A percentile compares a stretch with the other conserved stretches of the same genome.
Evolutionary conservation across 768 basidiomycete species (phyloP).

Genomic region (Collybiopsis confluens): DNA sequence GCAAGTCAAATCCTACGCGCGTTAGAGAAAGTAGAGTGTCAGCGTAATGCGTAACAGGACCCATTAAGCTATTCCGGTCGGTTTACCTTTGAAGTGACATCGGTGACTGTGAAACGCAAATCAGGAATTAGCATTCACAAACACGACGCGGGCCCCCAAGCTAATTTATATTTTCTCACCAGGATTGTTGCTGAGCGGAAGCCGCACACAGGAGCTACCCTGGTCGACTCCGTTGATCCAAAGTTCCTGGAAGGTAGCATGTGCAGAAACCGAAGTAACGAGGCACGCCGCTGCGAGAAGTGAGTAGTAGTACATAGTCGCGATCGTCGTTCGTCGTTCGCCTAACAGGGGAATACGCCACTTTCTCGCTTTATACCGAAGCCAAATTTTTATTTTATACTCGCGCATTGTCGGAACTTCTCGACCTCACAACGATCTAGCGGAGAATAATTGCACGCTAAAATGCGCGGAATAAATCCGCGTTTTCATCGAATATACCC

Average conservation of each 20-base stretch:
- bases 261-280: slow-evolving; percentile 30
- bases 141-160: no score
- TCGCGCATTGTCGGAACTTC: background rate
- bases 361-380: background rate
- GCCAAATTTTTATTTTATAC: background rate
- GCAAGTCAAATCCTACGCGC: slow-evolving; percentile 41
- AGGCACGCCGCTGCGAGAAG: slow-evolving; percentile 2
- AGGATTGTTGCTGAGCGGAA: slow-evolving; percentile 42
- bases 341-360: background rate
- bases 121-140: no score
- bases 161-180: slow-evolving; percentile 28
- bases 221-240: slow-evolving; percentile 50
- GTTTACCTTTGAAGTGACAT: slow-evolving; percentile 4
- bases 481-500: background rate
- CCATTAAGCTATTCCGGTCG: no score
- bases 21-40: background rate
- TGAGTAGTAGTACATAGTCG: slow-evolving; percentile 6
- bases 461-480: background rate
- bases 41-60: no score
- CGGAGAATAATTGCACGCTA: no score
- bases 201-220: slow-evolving; percentile 41
- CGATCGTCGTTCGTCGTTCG: background rate
- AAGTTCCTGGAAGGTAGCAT: slow-evolving; percentile 51
- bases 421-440: background rate
- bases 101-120: background rate